These are phyloP conservation scores for Aspergillaceae sp. DNA, from an alignment of 2,329 filamentous ascomycete genomes.

Conservation along the genomic window DNA sequence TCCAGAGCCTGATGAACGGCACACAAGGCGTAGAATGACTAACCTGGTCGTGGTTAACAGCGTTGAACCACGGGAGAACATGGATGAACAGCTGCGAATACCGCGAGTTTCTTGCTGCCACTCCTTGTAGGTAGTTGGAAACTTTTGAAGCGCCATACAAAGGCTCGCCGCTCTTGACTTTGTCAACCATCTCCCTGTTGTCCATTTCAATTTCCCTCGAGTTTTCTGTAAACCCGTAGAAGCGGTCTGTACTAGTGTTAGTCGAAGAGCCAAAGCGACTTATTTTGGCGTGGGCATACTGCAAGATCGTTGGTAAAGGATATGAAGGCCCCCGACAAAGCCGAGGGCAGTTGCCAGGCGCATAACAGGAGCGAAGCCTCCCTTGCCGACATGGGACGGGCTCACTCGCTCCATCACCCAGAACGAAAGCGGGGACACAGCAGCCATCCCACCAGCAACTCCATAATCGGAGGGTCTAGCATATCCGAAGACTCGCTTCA, in stretches of 20 bases:
- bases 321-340: constrained; percentile 67
- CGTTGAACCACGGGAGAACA: constrained; percentile 92
- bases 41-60: constrained; percentile 82
- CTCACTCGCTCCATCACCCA: constrained; percentile 73
- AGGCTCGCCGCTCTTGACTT: constrained; percentile 84
- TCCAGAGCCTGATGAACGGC: not conserved
- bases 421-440: constrained; percentile 66
- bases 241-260: constrained; percentile 57
- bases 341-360: constrained; percentile 67
- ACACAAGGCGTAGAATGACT: constrained; percentile 10
- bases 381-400: constrained; percentile 74
- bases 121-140: constrained; percentile 84
- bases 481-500: constrained; percentile 83
- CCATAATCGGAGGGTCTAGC: constrained; percentile 77
- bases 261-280: not conserved
- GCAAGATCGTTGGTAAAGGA: constrained; percentile 74
- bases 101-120: constrained; percentile 83
- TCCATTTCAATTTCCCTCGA: constrained; percentile 86
- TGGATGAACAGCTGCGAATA: constrained; percentile 79
- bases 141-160: constrained; percentile 75
- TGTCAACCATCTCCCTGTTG: constrained; percentile 95
- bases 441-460: constrained; percentile 58
- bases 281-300: constrained; percentile 50
- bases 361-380: constrained; percentile 75
- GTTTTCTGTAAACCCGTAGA: constrained; percentile 94